These are phyloP conservation scores for Phytomonas serpens DNA, from an alignment of 208 protist species.

Conservation along the genomic window DNA sequence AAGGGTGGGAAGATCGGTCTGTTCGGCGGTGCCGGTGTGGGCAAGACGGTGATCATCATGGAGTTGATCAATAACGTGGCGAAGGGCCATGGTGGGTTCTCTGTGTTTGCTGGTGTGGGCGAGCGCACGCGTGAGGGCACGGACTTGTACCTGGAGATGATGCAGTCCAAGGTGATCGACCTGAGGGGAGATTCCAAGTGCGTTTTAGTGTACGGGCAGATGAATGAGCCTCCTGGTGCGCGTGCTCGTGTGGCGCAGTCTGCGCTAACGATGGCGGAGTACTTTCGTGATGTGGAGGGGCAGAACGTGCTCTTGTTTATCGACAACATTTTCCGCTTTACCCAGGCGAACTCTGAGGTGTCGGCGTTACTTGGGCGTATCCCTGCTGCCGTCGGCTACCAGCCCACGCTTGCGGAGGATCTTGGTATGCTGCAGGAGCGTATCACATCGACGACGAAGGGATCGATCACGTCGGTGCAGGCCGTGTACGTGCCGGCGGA, in stretches of 20 bases:
- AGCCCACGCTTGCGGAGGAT: slow-evolving; percentile 97
- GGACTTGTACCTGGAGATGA: slow-evolving; percentile 99
- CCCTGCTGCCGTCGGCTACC: slow-evolving; percentile 98
- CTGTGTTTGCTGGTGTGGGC: slow-evolving; percentile 98
- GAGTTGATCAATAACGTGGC: slow-evolving; percentile 99
- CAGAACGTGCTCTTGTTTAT: slow-evolving; percentile 99
- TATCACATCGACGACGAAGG: slow-evolving; percentile 97
- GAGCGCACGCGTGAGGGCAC: slow-evolving; percentile 98
- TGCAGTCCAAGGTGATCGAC: slow-evolving; percentile 94
- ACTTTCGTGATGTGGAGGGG: slow-evolving; percentile 97
- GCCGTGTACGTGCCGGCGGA: slow-evolving; percentile 98
- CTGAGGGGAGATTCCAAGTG: slow-evolving; percentile 95
- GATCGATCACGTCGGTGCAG: slow-evolving; percentile 94
- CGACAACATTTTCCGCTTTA: slow-evolving; percentile 99
- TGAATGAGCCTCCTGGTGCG: slow-evolving; percentile 98
- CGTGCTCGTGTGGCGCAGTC: slow-evolving; percentile 97
- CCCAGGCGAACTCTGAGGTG: slow-evolving; percentile 98
- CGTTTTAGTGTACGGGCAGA: slow-evolving; percentile 98
- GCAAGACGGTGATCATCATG: slow-evolving; percentile 99
- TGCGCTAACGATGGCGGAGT: slow-evolving; percentile 96
- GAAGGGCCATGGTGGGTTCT: slow-evolving; percentile 98
- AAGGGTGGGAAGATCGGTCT: slow-evolving; percentile 99
- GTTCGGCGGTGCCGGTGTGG: slow-evolving; percentile 98
- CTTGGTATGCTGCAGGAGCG: slow-evolving; percentile 97
- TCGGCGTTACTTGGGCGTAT: slow-evolving; percentile 97